These are phyloP conservation scores for Pythium apleroticum DNA, from an alignment of 352 stramenopile genomes.

Conservation along the genomic window DNA sequence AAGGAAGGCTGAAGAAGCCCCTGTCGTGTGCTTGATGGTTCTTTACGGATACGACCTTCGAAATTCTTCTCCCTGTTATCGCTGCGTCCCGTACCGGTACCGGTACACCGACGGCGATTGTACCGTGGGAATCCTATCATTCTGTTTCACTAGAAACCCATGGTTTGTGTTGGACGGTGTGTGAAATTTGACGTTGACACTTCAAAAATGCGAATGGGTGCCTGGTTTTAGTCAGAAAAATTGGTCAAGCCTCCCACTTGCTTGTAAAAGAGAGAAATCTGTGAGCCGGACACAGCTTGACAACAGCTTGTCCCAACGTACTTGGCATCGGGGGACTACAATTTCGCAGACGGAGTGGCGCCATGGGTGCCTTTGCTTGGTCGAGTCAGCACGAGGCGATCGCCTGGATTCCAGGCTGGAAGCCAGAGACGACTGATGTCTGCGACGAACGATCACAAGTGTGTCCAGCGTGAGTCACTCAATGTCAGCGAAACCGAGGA, in stretches of 20 bases:
- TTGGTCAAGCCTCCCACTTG: background rate
- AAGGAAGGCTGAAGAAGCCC: background rate
- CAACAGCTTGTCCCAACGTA: background rate
- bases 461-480: conserved; percentile 4
- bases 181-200: background rate
- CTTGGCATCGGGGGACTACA: too few species aligned
- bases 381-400: background rate
- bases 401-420: too few species aligned
- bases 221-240: background rate
- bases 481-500: background rate
- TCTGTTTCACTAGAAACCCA: background rate
- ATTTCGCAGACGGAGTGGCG: background rate
- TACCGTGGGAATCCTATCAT: background rate
- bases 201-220: background rate
- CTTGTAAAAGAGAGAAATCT: background rate
- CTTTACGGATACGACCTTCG: background rate
- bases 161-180: background rate
- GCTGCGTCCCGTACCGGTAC: too few species aligned
- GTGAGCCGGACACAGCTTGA: background rate
- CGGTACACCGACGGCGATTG: too few species aligned
- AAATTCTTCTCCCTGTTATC: background rate
- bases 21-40: background rate
- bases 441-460: background rate
- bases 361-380: background rate
- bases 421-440: background rate